Evolutionary conservation across 768 basidiomycete genomes (phyloP), one percentile per base, ranked within the genome.

Genomic region (Terana coerulea): DNA sequence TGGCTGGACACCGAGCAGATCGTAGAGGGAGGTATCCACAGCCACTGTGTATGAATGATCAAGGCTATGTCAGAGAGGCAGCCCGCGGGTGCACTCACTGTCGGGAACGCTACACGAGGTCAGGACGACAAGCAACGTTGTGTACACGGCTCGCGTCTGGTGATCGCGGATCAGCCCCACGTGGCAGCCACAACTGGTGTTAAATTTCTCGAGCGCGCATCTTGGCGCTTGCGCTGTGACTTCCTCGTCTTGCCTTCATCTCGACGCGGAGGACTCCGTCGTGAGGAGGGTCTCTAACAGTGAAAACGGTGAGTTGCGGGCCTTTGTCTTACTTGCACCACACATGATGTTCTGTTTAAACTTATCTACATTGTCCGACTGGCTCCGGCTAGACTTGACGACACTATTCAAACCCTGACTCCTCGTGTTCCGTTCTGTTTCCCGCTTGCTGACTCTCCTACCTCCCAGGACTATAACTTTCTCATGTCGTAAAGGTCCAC

Each of bases 311-410:
- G n/a, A n/a, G n/a, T n/a, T n/a, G n/a, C n/a, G n/a, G n/a, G n/a
- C n/a, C n/a, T n/a, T n/a, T n/a, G n/a, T 47, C 41, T 28, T 19
- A 22, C 9, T 39, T 49, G 31, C 31, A 35, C n/a, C 46, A 52
- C 55, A 31, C 43, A 75, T 86, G 85, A 86, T 88, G 81, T 69
- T 59, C 61, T 54, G 61, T 54, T 51, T 58, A 69, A 61, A 69
- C 72, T 88, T 90, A 91, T 91, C 90, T 91, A 91, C 90, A 91
- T 91, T 91, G 88, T 89, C 90, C 61, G 80, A 91, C 74, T 73
- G 75, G 76, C 69, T 66, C 58, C 56, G 53, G 64, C 70, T 71
- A 68, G 69, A 66, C 59, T 59, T 78, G 84, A 80, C 73, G 85
- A 84, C 45, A 52, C 48, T 56, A 11, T 50, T 29, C 58, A n/a